phyloP scores from a whole-genome alignment of 2,329 filamentous ascomycete species.

The Pseudopithomyces maydicus region DNA sequence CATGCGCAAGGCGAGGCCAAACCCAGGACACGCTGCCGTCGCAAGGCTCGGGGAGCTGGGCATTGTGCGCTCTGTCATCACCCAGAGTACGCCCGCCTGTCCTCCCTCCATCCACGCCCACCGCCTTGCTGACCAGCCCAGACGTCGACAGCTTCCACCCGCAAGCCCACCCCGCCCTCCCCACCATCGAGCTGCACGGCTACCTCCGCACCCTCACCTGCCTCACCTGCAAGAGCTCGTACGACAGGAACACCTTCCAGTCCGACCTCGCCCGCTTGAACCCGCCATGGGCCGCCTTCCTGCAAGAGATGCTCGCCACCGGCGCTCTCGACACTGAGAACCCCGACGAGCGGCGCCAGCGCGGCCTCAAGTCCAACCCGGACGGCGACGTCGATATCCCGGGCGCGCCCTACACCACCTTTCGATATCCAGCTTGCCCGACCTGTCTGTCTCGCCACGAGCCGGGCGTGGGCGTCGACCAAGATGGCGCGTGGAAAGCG shows the following conservation, averaged over 20 bases:
- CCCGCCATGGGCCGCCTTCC: constrained; percentile 80
- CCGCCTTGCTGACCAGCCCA: constrained; percentile 20
- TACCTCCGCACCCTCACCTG: constrained; percentile 84
- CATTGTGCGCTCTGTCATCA: constrained; percentile 77
- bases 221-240: constrained; percentile 74
- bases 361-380: constrained; percentile 82
- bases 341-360: constrained; percentile 67
- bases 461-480: constrained; percentile 70
- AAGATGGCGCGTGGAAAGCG: constrained; percentile 75
- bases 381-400: constrained; percentile 94
- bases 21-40: constrained; percentile 78
- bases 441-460: constrained; percentile 72
- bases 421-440: constrained; percentile 89
- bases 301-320: constrained; percentile 71
- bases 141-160: constrained; percentile 94
- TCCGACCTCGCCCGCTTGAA: constrained; percentile 76
- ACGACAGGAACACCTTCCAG: constrained; percentile 77
- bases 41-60: constrained; percentile 73
- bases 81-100: constrained; percentile 66
- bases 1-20: constrained; percentile 77
- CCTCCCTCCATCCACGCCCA: background rate
- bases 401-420: constrained; percentile 83
- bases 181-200: constrained; percentile 87
- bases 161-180: constrained; percentile 72
- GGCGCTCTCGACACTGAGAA: constrained; percentile 82